These are phyloP conservation scores for Hemileccinum rubropunctum DNA, from an alignment of 768 basidiomycete genomes.

Conservation along the genomic window DNA sequence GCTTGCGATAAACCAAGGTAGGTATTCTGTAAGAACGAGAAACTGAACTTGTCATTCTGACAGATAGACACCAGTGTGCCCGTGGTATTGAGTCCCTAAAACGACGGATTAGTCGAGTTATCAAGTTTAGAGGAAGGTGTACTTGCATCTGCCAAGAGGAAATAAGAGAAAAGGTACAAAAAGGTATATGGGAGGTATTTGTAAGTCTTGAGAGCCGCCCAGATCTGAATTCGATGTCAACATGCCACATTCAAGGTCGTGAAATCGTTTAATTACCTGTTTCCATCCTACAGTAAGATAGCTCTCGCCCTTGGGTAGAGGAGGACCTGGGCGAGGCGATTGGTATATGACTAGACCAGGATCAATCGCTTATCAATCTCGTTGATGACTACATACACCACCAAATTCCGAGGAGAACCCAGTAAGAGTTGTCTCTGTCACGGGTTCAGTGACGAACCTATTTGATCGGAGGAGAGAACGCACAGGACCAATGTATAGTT, in stretches of 20 bases:
- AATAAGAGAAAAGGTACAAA: constrained; percentile 71
- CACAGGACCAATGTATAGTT: constrained; percentile 75
- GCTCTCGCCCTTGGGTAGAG: constrained; percentile 70
- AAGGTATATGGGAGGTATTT: constrained; percentile 80
- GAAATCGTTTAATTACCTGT: constrained; percentile 45
- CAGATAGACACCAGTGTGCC: constrained; percentile 72
- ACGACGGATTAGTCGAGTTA: too few species aligned
- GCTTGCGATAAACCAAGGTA: constrained; percentile 77
- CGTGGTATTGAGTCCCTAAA: constrained; percentile 77
- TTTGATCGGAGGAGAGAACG: constrained; percentile 19
- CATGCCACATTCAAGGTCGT: not conserved
- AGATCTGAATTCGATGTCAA: constrained; percentile 50
- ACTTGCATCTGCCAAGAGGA: constrained; percentile 74
- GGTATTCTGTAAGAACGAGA: constrained; percentile 80
- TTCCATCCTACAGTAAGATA: constrained; percentile 87
- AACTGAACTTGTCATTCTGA: constrained; percentile 77
- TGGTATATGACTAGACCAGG: constrained; percentile 67
- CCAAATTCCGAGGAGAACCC: constrained; percentile 81
- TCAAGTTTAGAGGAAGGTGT: not conserved
- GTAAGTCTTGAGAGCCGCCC: constrained; percentile 71
- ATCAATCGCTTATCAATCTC: not conserved
- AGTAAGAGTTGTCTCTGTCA: constrained; percentile 63
- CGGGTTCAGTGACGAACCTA: not conserved
- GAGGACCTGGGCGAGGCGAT: constrained; percentile 78
- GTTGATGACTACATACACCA: constrained; percentile 60